phyloP scores from a whole-genome alignment of 352 stramenopile species.

The Plasmopara viticola region DNA sequence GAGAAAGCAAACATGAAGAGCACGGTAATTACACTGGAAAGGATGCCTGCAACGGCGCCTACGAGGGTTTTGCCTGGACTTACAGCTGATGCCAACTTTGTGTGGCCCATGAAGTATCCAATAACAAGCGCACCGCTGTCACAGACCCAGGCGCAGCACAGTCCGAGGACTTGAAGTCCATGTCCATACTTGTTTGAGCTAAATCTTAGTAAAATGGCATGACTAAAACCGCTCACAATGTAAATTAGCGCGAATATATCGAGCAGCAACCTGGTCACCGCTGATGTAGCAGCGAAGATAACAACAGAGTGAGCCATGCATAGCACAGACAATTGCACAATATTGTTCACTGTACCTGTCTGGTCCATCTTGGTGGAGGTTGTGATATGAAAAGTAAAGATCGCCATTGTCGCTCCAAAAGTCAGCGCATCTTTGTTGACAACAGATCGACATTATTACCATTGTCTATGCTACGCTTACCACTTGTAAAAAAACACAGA shows the following conservation, averaged over 20 bases:
- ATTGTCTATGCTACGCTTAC: too few relatives aligned
- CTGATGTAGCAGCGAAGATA: conserved; percentile 7
- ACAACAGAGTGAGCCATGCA: background rate
- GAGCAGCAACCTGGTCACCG: conserved; percentile 32
- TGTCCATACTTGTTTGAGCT: conserved; percentile 36
- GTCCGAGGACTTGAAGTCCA: conserved; percentile 56
- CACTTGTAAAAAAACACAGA: background rate
- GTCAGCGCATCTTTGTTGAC: conserved; percentile 30
- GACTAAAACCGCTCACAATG: conserved; percentile 52
- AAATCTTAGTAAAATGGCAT: conserved; percentile 56
- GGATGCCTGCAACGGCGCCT: conserved; percentile 43
- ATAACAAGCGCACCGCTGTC: conserved; percentile 57
- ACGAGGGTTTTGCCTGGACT: conserved; percentile 68
- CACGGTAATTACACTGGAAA: conserved; percentile 45
- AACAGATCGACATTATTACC: background rate
- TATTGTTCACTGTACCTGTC: conserved; percentile 18
- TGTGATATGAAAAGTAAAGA: conserved; percentile 37
- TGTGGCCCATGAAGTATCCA: conserved; percentile 43
- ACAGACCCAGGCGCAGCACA: conserved; percentile 60
- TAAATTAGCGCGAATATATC: conserved; percentile 54
- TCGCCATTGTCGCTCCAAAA: conserved; percentile 19
- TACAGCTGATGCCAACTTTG: conserved; percentile 53
- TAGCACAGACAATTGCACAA: background rate
- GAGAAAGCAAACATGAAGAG: conserved; percentile 36
- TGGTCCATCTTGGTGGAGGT: conserved; percentile 32